Evolutionary conservation across 2,329 filamentous ascomycete genomes (phyloP).

Genomic region (Fonsecaea multimorphosa): DNA sequence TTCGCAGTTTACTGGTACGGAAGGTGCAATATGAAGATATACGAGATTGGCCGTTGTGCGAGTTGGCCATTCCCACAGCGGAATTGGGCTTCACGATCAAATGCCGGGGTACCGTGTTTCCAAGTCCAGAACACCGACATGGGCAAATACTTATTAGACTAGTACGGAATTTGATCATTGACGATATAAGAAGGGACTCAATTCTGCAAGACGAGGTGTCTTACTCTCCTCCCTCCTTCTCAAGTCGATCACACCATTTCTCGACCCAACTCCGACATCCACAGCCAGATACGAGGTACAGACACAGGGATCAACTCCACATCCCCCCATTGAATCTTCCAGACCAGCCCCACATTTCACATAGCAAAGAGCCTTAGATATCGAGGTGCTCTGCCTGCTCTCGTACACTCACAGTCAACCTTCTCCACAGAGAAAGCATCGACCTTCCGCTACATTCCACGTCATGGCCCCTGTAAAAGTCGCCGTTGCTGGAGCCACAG

Average conservation of each 20-base stretch:
- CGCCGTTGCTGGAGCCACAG: conserved; percentile 37
- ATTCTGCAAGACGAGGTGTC: not conserved
- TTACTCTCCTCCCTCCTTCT: not conserved
- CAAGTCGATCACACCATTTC: conserved; percentile 13
- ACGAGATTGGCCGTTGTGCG: not conserved
- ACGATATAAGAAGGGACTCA: not conserved
- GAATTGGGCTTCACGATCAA: not conserved
- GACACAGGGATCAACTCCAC: conserved; percentile 11
- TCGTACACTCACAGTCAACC: not conserved
- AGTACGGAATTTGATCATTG: not conserved
- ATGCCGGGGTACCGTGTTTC: not conserved
- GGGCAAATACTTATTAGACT: not conserved
- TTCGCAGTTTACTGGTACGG: not conserved
- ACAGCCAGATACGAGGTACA: not conserved
- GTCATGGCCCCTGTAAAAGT: conserved; percentile 33
- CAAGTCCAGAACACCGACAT: not conserved
- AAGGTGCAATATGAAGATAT: not conserved
- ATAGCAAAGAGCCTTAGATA: not conserved
- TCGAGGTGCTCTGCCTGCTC: not conserved
- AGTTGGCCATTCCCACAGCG: not conserved
- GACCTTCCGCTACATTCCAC: not conserved
- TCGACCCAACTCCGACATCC: not conserved
- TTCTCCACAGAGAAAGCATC: not conserved
- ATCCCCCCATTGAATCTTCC: conserved; percentile 17
- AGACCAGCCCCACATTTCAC: conserved; percentile 11